Conservation (phyloP, 2,329 filamentous ascomycete species). For the Fusarium siculi region DNA sequence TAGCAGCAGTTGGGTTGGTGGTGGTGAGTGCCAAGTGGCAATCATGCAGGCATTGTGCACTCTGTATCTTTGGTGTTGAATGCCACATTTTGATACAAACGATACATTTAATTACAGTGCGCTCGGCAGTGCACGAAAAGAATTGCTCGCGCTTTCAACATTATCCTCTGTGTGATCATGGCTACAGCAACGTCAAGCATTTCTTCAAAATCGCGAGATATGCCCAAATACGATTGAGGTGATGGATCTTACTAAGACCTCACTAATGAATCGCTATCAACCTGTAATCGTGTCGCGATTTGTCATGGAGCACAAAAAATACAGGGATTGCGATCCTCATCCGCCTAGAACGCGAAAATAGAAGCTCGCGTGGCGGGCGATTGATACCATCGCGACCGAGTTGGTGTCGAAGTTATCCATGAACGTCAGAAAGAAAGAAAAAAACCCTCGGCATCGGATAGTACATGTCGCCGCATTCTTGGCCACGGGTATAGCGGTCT, state of each 20-base stretch:
- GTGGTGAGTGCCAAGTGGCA: background rate
- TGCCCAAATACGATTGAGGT: background rate
- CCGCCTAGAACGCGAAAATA: background rate
- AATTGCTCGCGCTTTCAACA: accelerated
- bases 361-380: slow-evolving; percentile 1
- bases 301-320: background rate
- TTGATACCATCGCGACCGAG: background rate
- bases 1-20: background rate
- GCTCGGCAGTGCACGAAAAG: accelerated
- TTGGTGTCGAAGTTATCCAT: background rate
- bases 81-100: accelerated
- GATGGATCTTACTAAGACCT: background rate
- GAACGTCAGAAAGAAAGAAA: background rate
- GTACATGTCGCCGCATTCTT: background rate
- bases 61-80: accelerated
- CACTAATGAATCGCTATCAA: background rate
- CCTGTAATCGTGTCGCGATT: background rate
- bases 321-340: slow-evolving; percentile 10
- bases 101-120: background rate
- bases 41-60: background rate
- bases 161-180: accelerated
- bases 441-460: background rate
- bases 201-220: background rate
- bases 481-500: background rate
- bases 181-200: accelerated